These are phyloP conservation scores for Cordyceps javanica DNA, from an alignment of 2,329 filamentous ascomycete species.

Conservation along the genomic window DNA sequence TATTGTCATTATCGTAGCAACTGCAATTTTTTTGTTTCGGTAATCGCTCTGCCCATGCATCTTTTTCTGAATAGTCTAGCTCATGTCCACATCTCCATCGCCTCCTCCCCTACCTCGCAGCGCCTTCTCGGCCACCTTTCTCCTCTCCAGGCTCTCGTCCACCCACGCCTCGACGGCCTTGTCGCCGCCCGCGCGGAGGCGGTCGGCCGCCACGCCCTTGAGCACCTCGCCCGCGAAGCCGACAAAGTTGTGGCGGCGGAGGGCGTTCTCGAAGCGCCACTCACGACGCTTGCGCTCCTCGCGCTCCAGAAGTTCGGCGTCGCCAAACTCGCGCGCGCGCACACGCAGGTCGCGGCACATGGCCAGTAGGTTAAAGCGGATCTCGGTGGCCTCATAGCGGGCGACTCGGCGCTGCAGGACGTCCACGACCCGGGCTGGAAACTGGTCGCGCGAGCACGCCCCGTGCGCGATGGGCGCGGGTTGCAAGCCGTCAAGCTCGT, in stretches of 20 bases:
- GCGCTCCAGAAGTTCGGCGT: conserved; percentile 67
- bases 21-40: not conserved
- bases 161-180: conserved; percentile 69
- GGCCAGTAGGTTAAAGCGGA: conserved; percentile 91
- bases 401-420: conserved; percentile 79
- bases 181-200: conserved; percentile 59
- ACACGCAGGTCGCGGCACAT: conserved; percentile 80
- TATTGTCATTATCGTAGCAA: not conserved
- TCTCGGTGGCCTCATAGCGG: conserved; percentile 80
- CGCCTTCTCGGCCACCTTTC: conserved; percentile 33
- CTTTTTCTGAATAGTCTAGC: conserved; percentile 4
- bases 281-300: conserved; percentile 79
- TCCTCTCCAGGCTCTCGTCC: conserved; percentile 57
- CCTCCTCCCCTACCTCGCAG: conserved; percentile 26
- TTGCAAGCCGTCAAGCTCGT: conserved; percentile 93
- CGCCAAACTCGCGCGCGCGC: conserved; percentile 73
- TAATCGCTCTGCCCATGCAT: not conserved
- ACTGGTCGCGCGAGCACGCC: conserved; percentile 60
- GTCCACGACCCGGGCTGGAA: conserved; percentile 75
- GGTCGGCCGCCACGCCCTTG: conserved; percentile 73
- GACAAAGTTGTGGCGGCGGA: conserved; percentile 91
- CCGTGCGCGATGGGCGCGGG: conserved; percentile 89
- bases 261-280: conserved; percentile 93
- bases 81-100: conserved; percentile 39
- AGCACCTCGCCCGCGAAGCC: conserved; percentile 88